Evolutionary conservation across 73 alveolate species (phyloP).

Genomic region (Blepharisma stoltei): DNA sequence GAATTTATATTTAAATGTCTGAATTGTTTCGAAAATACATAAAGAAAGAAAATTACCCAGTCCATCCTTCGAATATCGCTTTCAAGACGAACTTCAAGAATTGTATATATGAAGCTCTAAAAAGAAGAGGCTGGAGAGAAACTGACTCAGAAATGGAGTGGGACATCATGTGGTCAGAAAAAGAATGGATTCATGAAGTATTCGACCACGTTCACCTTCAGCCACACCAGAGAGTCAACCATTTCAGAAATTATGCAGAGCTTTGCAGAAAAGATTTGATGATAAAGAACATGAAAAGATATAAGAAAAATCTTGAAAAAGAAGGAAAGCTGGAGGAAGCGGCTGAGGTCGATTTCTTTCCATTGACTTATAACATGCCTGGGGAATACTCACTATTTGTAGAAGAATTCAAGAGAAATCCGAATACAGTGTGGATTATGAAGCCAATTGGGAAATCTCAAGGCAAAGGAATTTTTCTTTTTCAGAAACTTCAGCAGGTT

Average conservation of each 20-base stretch:
- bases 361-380: slow-evolving; percentile 96
- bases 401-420: slow-evolving; percentile 98
- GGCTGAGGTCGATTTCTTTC: slow-evolving; percentile 85
- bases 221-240: slow-evolving; percentile 94
- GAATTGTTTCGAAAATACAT: slow-evolving; percentile 89
- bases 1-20: slow-evolving; percentile 52
- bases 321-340: slow-evolving; percentile 96
- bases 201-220: slow-evolving; percentile 90
- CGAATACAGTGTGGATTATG: slow-evolving; percentile 99
- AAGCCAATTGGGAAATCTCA: slow-evolving; percentile 95
- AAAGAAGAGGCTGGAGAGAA: slow-evolving; percentile 91
- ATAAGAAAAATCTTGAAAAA: slow-evolving; percentile 90
- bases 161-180: slow-evolving; percentile 98
- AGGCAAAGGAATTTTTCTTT: slow-evolving; percentile 99
- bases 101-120: slow-evolving; percentile 92
- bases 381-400: slow-evolving; percentile 98
- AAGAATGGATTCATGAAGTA: slow-evolving; percentile 93
- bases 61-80: slow-evolving; percentile 77
- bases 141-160: slow-evolving; percentile 93
- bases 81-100: slow-evolving; percentile 92
- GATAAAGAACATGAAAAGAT: slow-evolving; percentile 94
- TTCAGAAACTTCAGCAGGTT: slow-evolving; percentile 89
- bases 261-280: slow-evolving; percentile 95
- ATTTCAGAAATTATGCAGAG: slow-evolving; percentile 96
- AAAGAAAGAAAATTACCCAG: slow-evolving; percentile 90